Percentiles rank a stretch among this genome's conserved stretches.
phyloP scores from a whole-genome alignment of 192 early-diverging fungal species.

The Podila epigama region DNA sequence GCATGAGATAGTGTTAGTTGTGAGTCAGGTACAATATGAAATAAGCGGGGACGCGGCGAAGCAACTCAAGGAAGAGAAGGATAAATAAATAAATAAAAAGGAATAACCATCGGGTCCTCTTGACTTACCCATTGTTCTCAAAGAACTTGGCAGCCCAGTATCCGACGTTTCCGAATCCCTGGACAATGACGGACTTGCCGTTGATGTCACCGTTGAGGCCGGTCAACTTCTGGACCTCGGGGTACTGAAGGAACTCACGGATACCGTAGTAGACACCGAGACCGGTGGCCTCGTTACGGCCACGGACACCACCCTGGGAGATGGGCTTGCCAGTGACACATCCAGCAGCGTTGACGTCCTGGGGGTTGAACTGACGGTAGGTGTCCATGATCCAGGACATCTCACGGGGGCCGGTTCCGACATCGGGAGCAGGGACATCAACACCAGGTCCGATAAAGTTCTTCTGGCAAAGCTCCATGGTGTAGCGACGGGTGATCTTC shows the following conservation, averaged over 20 bases:
- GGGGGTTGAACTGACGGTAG: constrained; percentile 82
- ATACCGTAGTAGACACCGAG: constrained; percentile 84
- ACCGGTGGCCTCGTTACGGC: constrained; percentile 84
- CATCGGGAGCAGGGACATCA: constrained; percentile 87
- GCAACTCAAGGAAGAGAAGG: too few species aligned
- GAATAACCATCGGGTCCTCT: not conserved
- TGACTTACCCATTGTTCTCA: constrained; percentile 64
- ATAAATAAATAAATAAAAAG: not conserved
- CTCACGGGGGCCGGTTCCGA: constrained; percentile 79
- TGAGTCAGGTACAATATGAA: not conserved
- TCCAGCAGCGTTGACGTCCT: constrained; percentile 81
- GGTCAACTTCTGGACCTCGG: constrained; percentile 79
- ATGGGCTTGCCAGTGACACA: constrained; percentile 87
- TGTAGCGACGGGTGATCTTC: constrained; percentile 83
- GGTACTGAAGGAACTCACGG: constrained; percentile 79
- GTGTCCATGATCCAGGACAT: constrained; percentile 92
- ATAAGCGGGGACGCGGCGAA: not conserved
- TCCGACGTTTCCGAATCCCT: constrained; percentile 89
- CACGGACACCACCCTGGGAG: constrained; percentile 80
- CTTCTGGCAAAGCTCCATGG: constrained; percentile 86
- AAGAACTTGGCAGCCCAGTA: constrained; percentile 88
- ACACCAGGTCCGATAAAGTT: constrained; percentile 85
- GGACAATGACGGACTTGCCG: constrained; percentile 73
- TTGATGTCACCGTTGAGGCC: constrained; percentile 66
- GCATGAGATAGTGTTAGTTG: not conserved